Percentiles rank a stretch among this genome's conserved stretches.
Conservation (phyloP, 352 stramenopile genomes). For the Pythium rishiriense region DNA sequence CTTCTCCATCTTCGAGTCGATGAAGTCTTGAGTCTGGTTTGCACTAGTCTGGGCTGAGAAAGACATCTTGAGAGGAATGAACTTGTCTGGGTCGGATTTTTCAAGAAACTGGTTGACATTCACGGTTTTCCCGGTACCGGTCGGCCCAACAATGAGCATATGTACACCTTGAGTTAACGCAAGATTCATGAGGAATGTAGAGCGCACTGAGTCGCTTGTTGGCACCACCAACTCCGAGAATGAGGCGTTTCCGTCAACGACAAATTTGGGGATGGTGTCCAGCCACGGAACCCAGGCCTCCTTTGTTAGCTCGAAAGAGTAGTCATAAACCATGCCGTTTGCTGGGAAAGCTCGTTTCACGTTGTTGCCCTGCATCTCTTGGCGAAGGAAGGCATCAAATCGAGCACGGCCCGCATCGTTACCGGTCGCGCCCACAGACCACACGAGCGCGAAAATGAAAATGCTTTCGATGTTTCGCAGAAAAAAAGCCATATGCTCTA, state of each 20-base stretch:
- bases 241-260: constrained; percentile 65
- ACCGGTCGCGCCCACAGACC: constrained; percentile 90
- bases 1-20: constrained; percentile 95
- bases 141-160: constrained; percentile 93
- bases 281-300: constrained; percentile 91
- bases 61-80: constrained; percentile 89
- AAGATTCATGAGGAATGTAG: constrained; percentile 91
- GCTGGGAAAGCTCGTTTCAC: constrained; percentile 57
- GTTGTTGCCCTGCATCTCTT: constrained; percentile 72
- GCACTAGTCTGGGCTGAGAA: constrained; percentile 93
- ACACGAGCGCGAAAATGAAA: constrained; percentile 93
- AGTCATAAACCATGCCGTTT: constrained; percentile 87
- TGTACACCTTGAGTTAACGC: constrained; percentile 82
- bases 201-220: constrained; percentile 92
- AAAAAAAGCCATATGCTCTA: constrained; percentile 69
- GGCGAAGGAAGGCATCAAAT: constrained; percentile 88
- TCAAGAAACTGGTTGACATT: constrained; percentile 93
- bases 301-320: constrained; percentile 81
- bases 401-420: constrained; percentile 81
- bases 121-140: constrained; percentile 94
- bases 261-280: constrained; percentile 85
- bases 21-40: constrained; percentile 93
- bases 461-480: constrained; percentile 82
- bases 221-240: constrained; percentile 94
- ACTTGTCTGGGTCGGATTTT: constrained; percentile 86